phyloP scores from a whole-genome alignment of 208 protist genomes.

The Blechomonas ayalai region DNA sequence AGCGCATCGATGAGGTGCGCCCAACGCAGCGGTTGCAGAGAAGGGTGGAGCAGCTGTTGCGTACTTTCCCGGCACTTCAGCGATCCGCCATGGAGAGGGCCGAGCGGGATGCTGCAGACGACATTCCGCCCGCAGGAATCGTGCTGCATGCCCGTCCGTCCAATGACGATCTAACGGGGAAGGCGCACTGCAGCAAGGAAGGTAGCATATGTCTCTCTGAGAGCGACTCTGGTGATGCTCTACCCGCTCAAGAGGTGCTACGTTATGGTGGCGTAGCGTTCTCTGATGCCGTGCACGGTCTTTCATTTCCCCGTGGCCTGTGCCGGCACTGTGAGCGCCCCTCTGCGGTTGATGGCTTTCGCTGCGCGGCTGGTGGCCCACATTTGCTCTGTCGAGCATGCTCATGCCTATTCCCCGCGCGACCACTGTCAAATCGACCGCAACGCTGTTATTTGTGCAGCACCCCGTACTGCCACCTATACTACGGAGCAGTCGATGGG shows the following conservation, averaged over 20 bases:
- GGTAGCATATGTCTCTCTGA: too few species aligned
- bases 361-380: slow-evolving; percentile 32
- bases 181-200: too few species aligned
- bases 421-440: slow-evolving; percentile 58
- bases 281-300: neutral
- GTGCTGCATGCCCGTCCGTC: slow-evolving; percentile 22
- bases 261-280: too few species aligned
- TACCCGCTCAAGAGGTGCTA: neutral
- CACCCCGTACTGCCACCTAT: slow-evolving; percentile 66
- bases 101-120: slow-evolving; percentile 35
- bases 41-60: slow-evolving; percentile 64
- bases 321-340: slow-evolving; percentile 52
- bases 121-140: slow-evolving; percentile 41
- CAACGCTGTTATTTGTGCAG: slow-evolving; percentile 79
- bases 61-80: slow-evolving; percentile 21
- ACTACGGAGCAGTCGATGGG: slow-evolving; percentile 45
- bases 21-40: slow-evolving; percentile 75
- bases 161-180: neutral
- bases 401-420: slow-evolving; percentile 43
- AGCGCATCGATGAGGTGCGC: slow-evolving; percentile 38
- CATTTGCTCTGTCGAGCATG: slow-evolving; percentile 53
- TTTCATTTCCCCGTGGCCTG: slow-evolving; percentile 2
- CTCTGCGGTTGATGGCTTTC: slow-evolving; percentile 53
- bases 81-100: slow-evolving; percentile 31
- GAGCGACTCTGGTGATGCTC: neutral